phyloP scores from a whole-genome alignment of 768 basidiomycete species.

The Tephrocybe sp. region DNA sequence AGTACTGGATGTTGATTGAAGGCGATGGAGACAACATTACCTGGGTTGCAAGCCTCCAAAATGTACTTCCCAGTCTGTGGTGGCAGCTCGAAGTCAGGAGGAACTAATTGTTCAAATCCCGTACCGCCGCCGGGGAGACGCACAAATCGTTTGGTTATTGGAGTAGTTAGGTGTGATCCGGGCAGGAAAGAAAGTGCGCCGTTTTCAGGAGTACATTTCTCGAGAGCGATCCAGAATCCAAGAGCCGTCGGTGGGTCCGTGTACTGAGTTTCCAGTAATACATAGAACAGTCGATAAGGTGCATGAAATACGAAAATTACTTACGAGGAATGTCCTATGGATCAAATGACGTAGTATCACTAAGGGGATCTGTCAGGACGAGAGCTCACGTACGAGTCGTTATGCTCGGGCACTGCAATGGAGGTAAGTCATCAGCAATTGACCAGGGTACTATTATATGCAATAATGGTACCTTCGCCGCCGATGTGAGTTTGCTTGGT shows the following conservation, averaged over 20 bases:
- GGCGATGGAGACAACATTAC: slow-evolving; percentile 31
- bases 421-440: not conserved
- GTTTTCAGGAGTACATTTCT: slow-evolving; percentile 78
- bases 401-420: slow-evolving; percentile 77
- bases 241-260: slow-evolving; percentile 89
- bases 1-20: not conserved
- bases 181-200: slow-evolving; percentile 89
- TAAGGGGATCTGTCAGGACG: too few species aligned
- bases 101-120: slow-evolving; percentile 67
- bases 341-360: not conserved
- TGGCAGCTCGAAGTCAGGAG: slow-evolving; percentile 31
- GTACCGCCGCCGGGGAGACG: slow-evolving; percentile 76
- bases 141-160: slow-evolving; percentile 83
- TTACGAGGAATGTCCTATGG: slow-evolving; percentile 69
- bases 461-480: slow-evolving; percentile 65
- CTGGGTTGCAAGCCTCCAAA: slow-evolving; percentile 71
- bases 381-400: slow-evolving; percentile 72
- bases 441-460: not conserved
- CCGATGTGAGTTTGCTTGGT: slow-evolving; percentile 94
- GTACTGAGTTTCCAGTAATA: slow-evolving; percentile 62
- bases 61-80: slow-evolving; percentile 49
- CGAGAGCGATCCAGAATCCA: slow-evolving; percentile 96
- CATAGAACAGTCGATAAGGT: too few species aligned
- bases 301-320: slow-evolving; percentile 13
- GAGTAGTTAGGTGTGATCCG: slow-evolving; percentile 77